phyloP scores from a whole-genome alignment of 2,329 filamentous ascomycete species.

The Whalleya microplaca region DNA sequence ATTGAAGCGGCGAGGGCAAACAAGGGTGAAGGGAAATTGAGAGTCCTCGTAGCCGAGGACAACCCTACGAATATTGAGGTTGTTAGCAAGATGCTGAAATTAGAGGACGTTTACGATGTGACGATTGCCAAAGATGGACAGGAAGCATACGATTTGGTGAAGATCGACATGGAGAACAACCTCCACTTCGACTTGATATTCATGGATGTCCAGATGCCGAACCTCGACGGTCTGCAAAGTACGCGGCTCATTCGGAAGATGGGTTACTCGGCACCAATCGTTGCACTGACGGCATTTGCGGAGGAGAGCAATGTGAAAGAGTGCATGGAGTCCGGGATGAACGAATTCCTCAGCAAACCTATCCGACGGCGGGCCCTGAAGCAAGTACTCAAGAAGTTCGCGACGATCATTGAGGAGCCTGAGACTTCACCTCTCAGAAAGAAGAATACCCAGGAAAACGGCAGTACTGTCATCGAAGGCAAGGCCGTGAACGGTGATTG shows the following conservation, averaged over 20 bases:
- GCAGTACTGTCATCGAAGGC: slow-evolving; percentile 5
- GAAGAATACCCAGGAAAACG: slow-evolving; percentile 34
- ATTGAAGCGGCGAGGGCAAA: slow-evolving; percentile 67
- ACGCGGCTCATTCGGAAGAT: slow-evolving; percentile 83
- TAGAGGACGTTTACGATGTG: slow-evolving; percentile 83
- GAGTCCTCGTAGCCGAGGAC: slow-evolving; percentile 82
- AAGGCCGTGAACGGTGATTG: slow-evolving; percentile 19
- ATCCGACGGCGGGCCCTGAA: slow-evolving; percentile 85
- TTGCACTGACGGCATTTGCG: slow-evolving; percentile 86
- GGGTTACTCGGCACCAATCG: slow-evolving; percentile 86
- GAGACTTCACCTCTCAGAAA: slow-evolving; percentile 44
- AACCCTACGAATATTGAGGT: slow-evolving; percentile 63
- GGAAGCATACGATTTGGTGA: slow-evolving; percentile 85
- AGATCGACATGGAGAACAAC: slow-evolving; percentile 75
- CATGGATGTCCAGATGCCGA: slow-evolving; percentile 97
- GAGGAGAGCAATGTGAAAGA: slow-evolving; percentile 89
- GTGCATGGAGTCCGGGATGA: slow-evolving; percentile 88
- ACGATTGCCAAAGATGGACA: slow-evolving; percentile 86
- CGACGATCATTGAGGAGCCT: slow-evolving; percentile 77
- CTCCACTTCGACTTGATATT: slow-evolving; percentile 85
- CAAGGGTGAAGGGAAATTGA: slow-evolving; percentile 67
- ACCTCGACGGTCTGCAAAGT: slow-evolving; percentile 85
- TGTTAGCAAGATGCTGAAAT: slow-evolving; percentile 67
- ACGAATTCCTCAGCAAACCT: slow-evolving; percentile 79
- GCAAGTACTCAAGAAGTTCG: slow-evolving; percentile 82